Evolutionary conservation across 2,329 filamentous ascomycete genomes (phyloP), one percentile per base, ranked within the genome.

Genomic region (Hortaea sp.): DNA sequence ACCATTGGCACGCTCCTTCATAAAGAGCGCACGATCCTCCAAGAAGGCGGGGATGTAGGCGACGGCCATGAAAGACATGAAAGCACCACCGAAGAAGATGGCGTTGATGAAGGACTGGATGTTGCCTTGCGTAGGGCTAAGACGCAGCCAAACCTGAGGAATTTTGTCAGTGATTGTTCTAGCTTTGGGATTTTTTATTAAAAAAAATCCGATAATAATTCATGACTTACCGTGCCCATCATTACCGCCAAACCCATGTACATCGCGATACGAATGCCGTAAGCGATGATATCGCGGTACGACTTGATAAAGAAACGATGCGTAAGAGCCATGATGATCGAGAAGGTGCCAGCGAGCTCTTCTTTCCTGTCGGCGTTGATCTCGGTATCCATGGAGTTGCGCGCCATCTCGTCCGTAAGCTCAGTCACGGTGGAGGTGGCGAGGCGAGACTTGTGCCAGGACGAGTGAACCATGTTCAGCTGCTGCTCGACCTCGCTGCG

Each of bases 21-120:
- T 70, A 63, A 81, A 89, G 0, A 79, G 80, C 5, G 77, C 70
- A 27, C 81, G 76, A 62, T 94, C 86, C 60, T 94, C 88, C 38
- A 94, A 76, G 63, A 83, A 92, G 0, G 85, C 78, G 0, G 88
- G 88, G 3, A 92, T 84, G 63, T 94, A 94, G 0, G 88, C 88
- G 1, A 94, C 71, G 9, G 70, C 70, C 71, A 74, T 74, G 66
- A 74, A 74, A 30, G 66, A 69, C 70, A 74, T 72, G 63, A 74
- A 74, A 7, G 71, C 71, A 34, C 69, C 69, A 47, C 71, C 70
- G 57, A 73, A 74, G 65, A 74, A 73, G 53, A 94, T 84, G 41
- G 85, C 84, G 62, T 94, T 94, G 64, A 81, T 87, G 57, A 86
- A 85, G 0, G 86, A 80, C 57, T 87, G 82, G 55, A 94, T 90